Evolutionary conservation across 306 rosid species (phyloP).

Genomic region (Cucumis hystrix): DNA sequence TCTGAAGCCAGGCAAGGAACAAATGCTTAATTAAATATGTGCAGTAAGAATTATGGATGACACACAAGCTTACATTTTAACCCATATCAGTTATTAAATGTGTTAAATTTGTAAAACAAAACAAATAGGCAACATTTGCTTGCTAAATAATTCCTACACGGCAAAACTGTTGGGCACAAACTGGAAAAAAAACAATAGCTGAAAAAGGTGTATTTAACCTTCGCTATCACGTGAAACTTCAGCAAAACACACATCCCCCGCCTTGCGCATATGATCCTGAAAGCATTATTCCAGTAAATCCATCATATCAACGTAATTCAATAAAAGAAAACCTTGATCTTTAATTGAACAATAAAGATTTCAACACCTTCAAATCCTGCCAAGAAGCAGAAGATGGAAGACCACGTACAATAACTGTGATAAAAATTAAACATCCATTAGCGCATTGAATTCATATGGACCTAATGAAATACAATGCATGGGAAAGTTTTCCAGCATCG

Average conservation of each 20-base stretch:
- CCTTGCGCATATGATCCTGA: conserved; percentile 99
- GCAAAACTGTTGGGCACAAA: background rate
- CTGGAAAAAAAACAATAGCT: background rate
- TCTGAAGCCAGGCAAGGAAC: background rate
- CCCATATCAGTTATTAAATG: background rate
- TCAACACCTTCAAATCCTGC: conserved; percentile 91
- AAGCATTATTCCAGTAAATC: conserved; percentile 8
- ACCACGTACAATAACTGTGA: conserved; percentile 85
- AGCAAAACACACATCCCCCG: conserved; percentile 98
- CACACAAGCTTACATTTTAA: background rate
- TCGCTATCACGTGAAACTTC: conserved; percentile 96
- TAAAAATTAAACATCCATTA: conserved; percentile 3
- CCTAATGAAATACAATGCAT: background rate
- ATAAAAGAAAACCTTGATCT: background rate
- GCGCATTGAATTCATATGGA: background rate
- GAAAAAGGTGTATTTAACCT: conserved; percentile 25
- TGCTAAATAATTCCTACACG: background rate
- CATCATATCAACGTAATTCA: background rate
- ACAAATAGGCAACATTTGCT: background rate
- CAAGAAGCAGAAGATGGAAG: conserved; percentile 99
- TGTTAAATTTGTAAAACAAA: background rate
- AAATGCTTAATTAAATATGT: background rate
- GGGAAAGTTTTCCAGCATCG: background rate
- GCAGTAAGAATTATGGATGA: background rate
- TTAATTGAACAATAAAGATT: background rate